Base-by-base conservation (phyloP, 2,329 filamentous ascomycete genomes). In the Alternaria incomplexa region DNA sequence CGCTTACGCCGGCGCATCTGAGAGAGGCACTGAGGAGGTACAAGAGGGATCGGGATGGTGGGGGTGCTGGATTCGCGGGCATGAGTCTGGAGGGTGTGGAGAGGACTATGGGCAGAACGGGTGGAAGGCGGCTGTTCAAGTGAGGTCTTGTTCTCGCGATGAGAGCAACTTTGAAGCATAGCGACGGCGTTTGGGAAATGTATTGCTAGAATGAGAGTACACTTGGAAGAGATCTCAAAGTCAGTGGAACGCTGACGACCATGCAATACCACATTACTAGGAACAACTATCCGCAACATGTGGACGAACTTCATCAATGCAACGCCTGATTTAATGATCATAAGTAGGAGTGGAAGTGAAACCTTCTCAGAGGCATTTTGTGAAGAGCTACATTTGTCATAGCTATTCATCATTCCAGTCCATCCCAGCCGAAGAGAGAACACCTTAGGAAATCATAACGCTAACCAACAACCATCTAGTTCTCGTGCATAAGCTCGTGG, bases 1-100 rank as follows among this genome's bases (percentile, higher is more conserved):
- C 91, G 1, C 75, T 95, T 50, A 86, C 90, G 25, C 90, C 92
- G 0, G 91, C 93, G 64, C 91, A 94, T 78, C 78, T 95, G 48
- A 84, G 91, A 20, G 91, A 94, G 77, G 91, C 92, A 6, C 83
- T 91, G 76, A 84, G 91, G 59, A 84, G 91, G 52, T 91, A 92
- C 77, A 90, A 87, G 75, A 78, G 85, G 47, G 83, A 86, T 23
- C 82, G 86, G 5, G 90, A 90, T 71, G 89, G 89, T 32, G 88
- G 88, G 0, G 88, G 87, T 1, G 83, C 84, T 6, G 84, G 84
- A 1, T 84, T 85, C 64, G 81, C 82, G 43, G 84, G 83, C 1
- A 71, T 85, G 72, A 85, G 83, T 73, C 58, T 85, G 61, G 82
- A 84, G 63, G 83, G 83, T 0, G 77, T 79, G 66, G 80, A 84